Percentiles rank a stretch among this genome's conserved stretches.
These are phyloP conservation scores for Leccinum subgranulosum DNA, from an alignment of 768 basidiomycete genomes.

Conservation along the genomic window DNA sequence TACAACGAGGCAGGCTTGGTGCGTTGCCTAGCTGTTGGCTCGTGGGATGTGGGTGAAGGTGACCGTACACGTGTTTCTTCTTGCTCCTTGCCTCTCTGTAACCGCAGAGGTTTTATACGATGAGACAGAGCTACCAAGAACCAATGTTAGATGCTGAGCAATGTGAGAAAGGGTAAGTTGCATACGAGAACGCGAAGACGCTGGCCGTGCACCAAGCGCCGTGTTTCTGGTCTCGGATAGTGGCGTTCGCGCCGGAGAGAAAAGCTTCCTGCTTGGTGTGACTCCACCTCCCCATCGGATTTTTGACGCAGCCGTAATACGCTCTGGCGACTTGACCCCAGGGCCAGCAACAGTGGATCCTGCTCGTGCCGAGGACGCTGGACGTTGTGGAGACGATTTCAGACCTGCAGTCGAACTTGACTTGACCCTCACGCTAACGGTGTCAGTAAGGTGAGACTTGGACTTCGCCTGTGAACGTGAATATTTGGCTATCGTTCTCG, in stretches of 20 bases:
- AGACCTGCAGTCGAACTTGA: conserved; percentile 7
- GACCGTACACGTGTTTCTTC: conserved; percentile 3
- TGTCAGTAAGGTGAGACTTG: conserved; percentile 10
- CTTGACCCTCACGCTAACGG: conserved; percentile 6
- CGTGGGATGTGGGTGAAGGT: conserved; percentile 8
- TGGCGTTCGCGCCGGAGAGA: conserved; percentile 19
- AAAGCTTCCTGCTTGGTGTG: conserved; percentile 24
- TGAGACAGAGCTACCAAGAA: conserved; percentile 12
- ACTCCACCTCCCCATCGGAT: conserved; percentile 19
- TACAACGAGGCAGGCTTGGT: conserved; percentile 14
- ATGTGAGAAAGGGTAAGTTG: not conserved
- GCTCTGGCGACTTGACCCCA: conserved; percentile 22
- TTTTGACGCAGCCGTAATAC: conserved; percentile 13
- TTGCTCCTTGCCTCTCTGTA: conserved; percentile 8
- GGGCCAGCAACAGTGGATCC: not conserved
- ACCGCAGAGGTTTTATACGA: conserved; percentile 11
- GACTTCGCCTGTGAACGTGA: conserved; percentile 11
- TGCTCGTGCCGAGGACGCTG: conserved; percentile 8
- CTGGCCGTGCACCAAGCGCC: conserved; percentile 7
- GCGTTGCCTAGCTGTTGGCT: conserved; percentile 7
- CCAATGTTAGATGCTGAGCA: not conserved
- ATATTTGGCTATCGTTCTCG: not conserved
- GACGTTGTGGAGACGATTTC: conserved; percentile 9
- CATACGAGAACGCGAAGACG: conserved; percentile 22
- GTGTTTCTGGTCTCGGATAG: conserved; percentile 24